Conservation (phyloP, 805 yeast species). For the Candida vaughaniae region DNA sequence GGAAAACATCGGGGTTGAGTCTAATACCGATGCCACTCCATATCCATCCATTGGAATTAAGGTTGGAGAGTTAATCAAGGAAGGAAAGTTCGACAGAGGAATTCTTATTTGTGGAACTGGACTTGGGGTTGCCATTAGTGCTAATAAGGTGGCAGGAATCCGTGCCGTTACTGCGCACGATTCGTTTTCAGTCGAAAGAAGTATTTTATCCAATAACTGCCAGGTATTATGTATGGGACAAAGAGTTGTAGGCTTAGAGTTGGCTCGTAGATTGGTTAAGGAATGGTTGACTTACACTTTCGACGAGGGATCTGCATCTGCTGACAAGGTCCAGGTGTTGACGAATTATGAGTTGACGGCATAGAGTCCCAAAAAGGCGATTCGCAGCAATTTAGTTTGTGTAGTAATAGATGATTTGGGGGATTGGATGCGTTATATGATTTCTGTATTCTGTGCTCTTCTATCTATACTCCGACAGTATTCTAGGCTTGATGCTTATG, state of each 20-base stretch:
- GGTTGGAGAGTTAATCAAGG: conserved; percentile 40
- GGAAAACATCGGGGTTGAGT: conserved; percentile 40
- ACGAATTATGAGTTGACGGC: conserved; percentile 21
- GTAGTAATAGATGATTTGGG: too few relatives aligned
- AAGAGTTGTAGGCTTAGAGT: conserved; percentile 44
- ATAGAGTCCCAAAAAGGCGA: background rate
- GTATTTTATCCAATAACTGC: conserved; percentile 42
- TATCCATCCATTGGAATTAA: conserved; percentile 45
- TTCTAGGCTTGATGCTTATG: too few relatives aligned
- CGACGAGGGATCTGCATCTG: conserved; percentile 40
- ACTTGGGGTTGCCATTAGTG: conserved; percentile 48
- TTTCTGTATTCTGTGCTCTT: too few relatives aligned
- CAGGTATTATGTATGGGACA: conserved; percentile 50
- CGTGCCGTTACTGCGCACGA: conserved; percentile 51
- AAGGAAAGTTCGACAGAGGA: conserved; percentile 45
- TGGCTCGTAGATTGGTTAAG: conserved; percentile 41
- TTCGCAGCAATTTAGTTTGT: conserved; percentile 1
- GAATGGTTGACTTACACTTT: conserved; percentile 46
- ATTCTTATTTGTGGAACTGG: conserved; percentile 50
- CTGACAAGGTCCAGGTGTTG: conserved; percentile 38
- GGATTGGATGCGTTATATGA: too few relatives aligned
- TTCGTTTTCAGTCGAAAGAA: conserved; percentile 45
- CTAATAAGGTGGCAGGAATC: conserved; percentile 47
- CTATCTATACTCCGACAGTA: too few relatives aligned
- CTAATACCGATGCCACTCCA: conserved; percentile 31